Evolutionary conservation across 495 filamentous ascomycete genomes (phyloP).

Genomic region (Podospora bellae-mahoneyi): DNA sequence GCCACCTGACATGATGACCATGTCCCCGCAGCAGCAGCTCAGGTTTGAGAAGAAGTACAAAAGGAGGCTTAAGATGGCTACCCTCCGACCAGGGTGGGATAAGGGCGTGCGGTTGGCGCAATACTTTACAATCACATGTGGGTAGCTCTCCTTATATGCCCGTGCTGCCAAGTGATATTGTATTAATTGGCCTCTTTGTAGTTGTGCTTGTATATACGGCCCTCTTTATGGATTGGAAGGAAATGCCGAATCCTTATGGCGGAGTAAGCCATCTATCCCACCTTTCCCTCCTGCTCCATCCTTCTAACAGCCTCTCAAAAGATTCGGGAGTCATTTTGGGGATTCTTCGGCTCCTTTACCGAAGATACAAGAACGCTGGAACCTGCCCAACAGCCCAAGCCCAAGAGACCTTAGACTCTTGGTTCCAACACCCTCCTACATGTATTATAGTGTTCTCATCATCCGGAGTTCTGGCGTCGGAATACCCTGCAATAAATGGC

Average conservation of each 20-base stretch:
- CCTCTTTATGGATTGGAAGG: slow-evolving; percentile 74
- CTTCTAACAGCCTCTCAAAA: slow-evolving; percentile 7
- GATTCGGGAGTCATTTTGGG: slow-evolving; percentile 27
- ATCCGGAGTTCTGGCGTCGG: slow-evolving; percentile 31
- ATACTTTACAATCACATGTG: slow-evolving; percentile 62
- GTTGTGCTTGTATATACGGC: slow-evolving; percentile 69
- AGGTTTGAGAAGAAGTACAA: slow-evolving; percentile 74
- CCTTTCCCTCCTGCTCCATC: not conserved
- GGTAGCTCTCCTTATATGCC: slow-evolving; percentile 37
- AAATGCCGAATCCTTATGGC: slow-evolving; percentile 59
- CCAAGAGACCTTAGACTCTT: not conserved
- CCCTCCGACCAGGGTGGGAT: slow-evolving; percentile 67
- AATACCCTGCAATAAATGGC: slow-evolving; percentile 24
- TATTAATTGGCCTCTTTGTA: slow-evolving; percentile 31
- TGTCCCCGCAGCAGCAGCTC: slow-evolving; percentile 81
- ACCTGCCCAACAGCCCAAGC: slow-evolving; percentile 11
- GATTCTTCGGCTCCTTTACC: slow-evolving; percentile 29
- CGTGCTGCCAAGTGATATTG: not conserved
- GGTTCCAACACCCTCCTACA: not conserved
- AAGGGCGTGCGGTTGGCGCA: slow-evolving; percentile 69
- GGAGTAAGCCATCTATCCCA: slow-evolving; percentile 39
- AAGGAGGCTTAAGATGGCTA: slow-evolving; percentile 66
- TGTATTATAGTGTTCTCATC: slow-evolving; percentile 25
- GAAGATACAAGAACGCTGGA: slow-evolving; percentile 18
- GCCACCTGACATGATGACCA: slow-evolving; percentile 86